Evolutionary conservation across 2,329 filamentous ascomycete genomes (phyloP), one percentile per base, ranked within the genome.

Genomic region (Pseudopyrenochaeta lycopersici): DNA sequence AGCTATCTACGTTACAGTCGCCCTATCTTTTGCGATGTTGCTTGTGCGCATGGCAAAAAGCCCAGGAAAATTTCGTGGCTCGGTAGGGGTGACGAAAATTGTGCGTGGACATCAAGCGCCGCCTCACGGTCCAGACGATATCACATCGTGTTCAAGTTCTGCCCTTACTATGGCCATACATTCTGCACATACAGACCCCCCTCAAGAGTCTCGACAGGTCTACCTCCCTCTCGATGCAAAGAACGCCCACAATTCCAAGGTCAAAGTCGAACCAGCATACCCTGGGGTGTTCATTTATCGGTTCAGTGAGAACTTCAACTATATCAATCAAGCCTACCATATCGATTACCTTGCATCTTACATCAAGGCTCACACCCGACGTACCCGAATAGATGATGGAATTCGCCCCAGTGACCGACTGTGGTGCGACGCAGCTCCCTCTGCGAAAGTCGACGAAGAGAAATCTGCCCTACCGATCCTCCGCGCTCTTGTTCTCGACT

Each of bases 251-350:
- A 84, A 88, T 53, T 77, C 78, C n/a, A 76, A 75, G 9, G 39
- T 69, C 32, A 54, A 52, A 77, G 81, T 30, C 85, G 92, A 54
- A 91, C 90, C 64, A 82, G 96, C 59, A 7, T 64, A 70, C 40
- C 92, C 93, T 0, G 94, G 94, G 40, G 85, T 98, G 62, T 97
- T 97, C 78, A 96, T 97, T 69, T 97, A 97, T 79, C 88, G 92
- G 38, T 96, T 97, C 76, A 89, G 89, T 0, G 92, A 97, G 77
- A 90, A 91, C 39, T 96, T 96, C 82, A 96, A 94, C 78, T 97
- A 97, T 71, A 91, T 92, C 58, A 97, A 96, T 64, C 91, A 91
- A 17, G 91, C 90, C 63, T 87, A 90, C 71, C 91, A 94, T 56
- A 84, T 96, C 41, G 91, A 96, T 68, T 84, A 91, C 68, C 82